Base-by-base conservation (phyloP, 768 basidiomycete species). In the Auriculariales sp. region DNA sequence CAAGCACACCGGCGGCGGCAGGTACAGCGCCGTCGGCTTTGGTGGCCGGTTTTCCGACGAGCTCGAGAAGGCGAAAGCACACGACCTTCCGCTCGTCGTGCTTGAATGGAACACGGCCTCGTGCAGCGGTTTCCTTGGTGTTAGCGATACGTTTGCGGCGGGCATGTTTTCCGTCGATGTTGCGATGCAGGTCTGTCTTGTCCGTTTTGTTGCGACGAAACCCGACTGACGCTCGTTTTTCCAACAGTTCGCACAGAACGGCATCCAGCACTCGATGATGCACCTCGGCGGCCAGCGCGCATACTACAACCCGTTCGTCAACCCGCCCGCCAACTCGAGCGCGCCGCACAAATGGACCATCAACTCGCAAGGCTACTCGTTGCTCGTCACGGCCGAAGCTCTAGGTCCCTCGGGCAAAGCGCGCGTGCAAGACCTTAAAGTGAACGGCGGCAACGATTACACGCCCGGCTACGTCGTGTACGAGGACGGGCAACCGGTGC, bases 381-480 rank as follows among this genome's bases (percentile, higher is more conserved):
- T 79, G 1, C 64, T 92, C 24, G 71, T 80, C 54, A 67, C 83
- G 34, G 74, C 85, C 1, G 87, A 90, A 61, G 70, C 73, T 3
- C 68, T 89, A 28, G 85, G 83, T 15, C 66, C 71, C 39, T 73
- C 74, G 33, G 79, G 79, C 61, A 66, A 61, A 1, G 76, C 82
- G 1, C 82, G 75, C 52, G 70, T 90, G 27, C 63, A 83, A 28
- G 87, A 90, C 62, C 68, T 85, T 28, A 60, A 61, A 15, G 69
- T 71, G 44, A 77, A 74, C 55, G 58, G 57, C 39, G 70, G 63
- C n/a, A 74, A 67, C 55, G 65, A 70, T 14, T 75, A 65, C 54
- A 82, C 80, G 4, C 81, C 85, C 52, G 69, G 28, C 59, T 82
- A 87, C 59, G 83, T 74, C 5, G 74, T 90, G 47, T 89, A 88